Percentiles rank a stretch among this genome's conserved stretches.
phyloP scores from a whole-genome alignment of 2,329 filamentous ascomycete species.

The Daldinia sp. region DNA sequence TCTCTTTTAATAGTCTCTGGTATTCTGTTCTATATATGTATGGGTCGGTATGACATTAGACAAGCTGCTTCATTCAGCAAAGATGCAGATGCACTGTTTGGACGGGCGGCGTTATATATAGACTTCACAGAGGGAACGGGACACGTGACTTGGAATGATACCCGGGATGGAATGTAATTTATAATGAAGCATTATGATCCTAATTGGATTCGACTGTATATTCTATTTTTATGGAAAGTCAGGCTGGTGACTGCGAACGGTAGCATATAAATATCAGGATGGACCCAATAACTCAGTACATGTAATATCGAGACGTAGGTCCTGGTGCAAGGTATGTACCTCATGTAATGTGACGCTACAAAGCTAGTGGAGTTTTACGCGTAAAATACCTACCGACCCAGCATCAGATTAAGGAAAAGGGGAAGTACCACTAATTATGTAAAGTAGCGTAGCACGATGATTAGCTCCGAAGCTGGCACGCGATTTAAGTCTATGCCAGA shows the following conservation, averaged over 20 bases:
- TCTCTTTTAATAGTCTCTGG: constrained; percentile 7
- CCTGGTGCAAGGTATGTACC: not conserved
- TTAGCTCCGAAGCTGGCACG: constrained; percentile 22
- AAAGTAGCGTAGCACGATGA: not conserved
- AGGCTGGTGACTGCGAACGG: not conserved
- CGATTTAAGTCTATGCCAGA: constrained; percentile 24
- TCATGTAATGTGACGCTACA: constrained; percentile 38
- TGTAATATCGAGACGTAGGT: not conserved
- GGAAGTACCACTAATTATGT: not conserved
- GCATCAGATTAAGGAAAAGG: not conserved
- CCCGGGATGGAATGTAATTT: constrained; percentile 47
- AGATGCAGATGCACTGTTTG: constrained; percentile 31
- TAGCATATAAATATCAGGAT: not conserved
- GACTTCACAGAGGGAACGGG: constrained; percentile 35
- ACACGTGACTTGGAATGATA: constrained; percentile 49
- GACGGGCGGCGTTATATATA: constrained; percentile 33
- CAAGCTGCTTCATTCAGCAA: constrained; percentile 26
- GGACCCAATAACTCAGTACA: too few relatives aligned
- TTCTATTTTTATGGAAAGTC: not conserved
- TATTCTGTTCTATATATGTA: constrained; percentile 34
- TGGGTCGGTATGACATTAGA: constrained; percentile 38
- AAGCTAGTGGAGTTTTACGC: not conserved
- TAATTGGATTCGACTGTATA: constrained; percentile 29
- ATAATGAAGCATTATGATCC: constrained; percentile 43
- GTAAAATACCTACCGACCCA: not conserved